Conservation (phyloP, 345 rosid genomes). For the Syzygium aqueum region DNA sequence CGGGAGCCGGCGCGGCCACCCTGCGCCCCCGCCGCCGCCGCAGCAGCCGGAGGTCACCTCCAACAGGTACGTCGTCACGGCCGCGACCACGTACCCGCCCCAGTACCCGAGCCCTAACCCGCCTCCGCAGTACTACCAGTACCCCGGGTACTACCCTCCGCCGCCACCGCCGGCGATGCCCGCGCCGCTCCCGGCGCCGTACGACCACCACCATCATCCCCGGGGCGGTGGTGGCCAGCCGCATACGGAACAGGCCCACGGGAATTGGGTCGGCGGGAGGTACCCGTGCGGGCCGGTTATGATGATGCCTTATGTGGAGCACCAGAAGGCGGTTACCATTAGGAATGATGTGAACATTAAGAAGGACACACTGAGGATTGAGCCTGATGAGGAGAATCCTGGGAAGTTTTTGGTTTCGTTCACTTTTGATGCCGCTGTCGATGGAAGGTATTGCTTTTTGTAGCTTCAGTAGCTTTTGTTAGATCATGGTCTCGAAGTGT, state of each 20-base stretch:
- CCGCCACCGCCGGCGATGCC: constrained; percentile 46
- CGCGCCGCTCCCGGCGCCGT: constrained; percentile 48
- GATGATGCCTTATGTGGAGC: constrained; percentile 58
- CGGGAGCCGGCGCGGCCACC: constrained; percentile 34
- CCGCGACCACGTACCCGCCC: constrained; percentile 77
- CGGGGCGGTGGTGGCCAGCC: constrained; percentile 17
- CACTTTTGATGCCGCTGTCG: constrained; percentile 82
- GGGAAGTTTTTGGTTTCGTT: constrained; percentile 66
- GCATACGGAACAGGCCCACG: constrained; percentile 1
- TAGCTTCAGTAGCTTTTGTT: background rate
- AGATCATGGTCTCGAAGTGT: background rate
- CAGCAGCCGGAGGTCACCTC: constrained; percentile 47
- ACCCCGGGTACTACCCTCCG: constrained; percentile 54
- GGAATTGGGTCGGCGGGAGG: constrained; percentile 39
- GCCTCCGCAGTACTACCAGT: constrained; percentile 42
- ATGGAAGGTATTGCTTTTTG: constrained; percentile 50
- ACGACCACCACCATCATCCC: constrained; percentile 47
- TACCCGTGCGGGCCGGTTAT: constrained; percentile 33
- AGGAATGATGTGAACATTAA: constrained; percentile 72
- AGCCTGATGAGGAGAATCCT: constrained; percentile 44
- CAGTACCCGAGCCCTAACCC: constrained; percentile 47
- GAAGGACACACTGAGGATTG: constrained; percentile 66
- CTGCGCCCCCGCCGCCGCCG: constrained; percentile 42
- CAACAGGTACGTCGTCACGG: constrained; percentile 71
- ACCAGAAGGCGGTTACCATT: constrained; percentile 76